Evolutionary conservation across 208 protist genomes (phyloP).

Genomic region (Leishmania tropica): DNA sequence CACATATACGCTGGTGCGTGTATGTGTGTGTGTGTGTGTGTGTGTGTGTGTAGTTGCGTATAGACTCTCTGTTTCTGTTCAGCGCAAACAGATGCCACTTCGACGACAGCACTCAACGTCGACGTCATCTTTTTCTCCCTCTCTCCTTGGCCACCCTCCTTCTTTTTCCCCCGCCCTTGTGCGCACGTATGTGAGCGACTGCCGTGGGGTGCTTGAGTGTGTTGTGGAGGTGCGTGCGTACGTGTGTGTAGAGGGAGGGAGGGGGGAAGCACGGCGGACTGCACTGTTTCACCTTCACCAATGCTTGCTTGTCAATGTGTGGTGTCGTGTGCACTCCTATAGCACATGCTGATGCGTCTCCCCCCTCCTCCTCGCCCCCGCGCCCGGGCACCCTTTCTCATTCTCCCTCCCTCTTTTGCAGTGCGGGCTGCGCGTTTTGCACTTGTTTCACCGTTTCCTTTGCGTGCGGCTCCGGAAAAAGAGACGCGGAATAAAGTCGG

Average conservation of each 20-base stretch:
- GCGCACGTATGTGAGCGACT: background rate
- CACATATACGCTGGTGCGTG: too few relatives aligned
- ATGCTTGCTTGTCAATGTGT: too few relatives aligned
- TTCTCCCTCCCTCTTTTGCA: too few relatives aligned
- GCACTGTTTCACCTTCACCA: too few relatives aligned
- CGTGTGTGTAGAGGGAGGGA: background rate
- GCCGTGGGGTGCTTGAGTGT: background rate
- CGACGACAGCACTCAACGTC: background rate
- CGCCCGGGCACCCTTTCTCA: too few relatives aligned
- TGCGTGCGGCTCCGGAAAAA: background rate
- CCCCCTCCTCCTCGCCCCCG: too few relatives aligned
- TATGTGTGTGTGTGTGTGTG: too few relatives aligned
- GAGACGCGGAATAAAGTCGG: background rate
- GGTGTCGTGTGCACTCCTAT: too few relatives aligned
- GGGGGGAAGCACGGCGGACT: background rate
- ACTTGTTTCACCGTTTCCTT: background rate
- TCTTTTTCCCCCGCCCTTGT: background rate
- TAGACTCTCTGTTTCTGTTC: background rate
- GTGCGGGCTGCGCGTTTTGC: too few relatives aligned
- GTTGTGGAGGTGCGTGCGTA: background rate
- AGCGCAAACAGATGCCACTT: background rate
- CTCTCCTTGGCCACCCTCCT: background rate
- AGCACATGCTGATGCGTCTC: too few relatives aligned
- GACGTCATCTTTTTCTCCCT: background rate
- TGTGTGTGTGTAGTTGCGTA: background rate